Percentiles rank a stretch among this genome's conserved stretches.
Conservation (phyloP, 1,139 yeast genomes). For the Saccharomyces hybrid region DNA sequence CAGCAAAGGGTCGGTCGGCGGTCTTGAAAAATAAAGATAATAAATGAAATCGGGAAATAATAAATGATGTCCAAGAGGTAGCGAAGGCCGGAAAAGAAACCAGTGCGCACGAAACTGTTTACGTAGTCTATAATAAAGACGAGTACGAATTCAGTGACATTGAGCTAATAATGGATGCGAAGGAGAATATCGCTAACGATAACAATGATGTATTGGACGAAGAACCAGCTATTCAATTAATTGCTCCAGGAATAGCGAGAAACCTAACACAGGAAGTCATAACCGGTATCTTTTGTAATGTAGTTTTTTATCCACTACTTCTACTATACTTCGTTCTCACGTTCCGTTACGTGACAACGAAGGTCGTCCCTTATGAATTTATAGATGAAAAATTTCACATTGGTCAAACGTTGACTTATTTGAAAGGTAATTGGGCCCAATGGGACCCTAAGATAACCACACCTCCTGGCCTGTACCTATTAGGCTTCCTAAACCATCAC, state of each 20-base stretch:
- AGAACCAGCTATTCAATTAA: slow-evolving; percentile 13
- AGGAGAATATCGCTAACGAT: background rate
- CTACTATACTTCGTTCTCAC: slow-evolving; percentile 18
- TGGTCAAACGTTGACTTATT: slow-evolving; percentile 66
- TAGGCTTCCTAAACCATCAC: slow-evolving; percentile 48
- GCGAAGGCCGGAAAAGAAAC: too few species aligned
- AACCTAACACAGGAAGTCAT: slow-evolving; percentile 27
- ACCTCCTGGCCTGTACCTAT: slow-evolving; percentile 82
- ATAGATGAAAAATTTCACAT: slow-evolving; percentile 81
- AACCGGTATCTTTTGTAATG: slow-evolving; percentile 21
- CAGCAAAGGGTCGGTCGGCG: background rate
- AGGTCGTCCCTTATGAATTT: slow-evolving; percentile 25
- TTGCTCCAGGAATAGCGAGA: slow-evolving; percentile 25
- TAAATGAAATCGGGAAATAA: background rate
- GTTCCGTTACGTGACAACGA: slow-evolving; percentile 21
- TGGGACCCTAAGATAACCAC: slow-evolving; percentile 96
- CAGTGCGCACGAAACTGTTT: background rate
- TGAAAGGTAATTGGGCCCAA: slow-evolving; percentile 47
- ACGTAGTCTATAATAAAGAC: background rate
- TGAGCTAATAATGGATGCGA: background rate
- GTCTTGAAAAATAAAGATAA: background rate
- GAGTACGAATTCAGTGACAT: background rate
- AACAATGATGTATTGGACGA: background rate
- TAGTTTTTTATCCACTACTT: slow-evolving; percentile 24
- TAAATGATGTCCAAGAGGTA: background rate